Base-by-base conservation (phyloP, 495 filamentous ascomycete genomes). In the Aspergillus affinis region DNA sequence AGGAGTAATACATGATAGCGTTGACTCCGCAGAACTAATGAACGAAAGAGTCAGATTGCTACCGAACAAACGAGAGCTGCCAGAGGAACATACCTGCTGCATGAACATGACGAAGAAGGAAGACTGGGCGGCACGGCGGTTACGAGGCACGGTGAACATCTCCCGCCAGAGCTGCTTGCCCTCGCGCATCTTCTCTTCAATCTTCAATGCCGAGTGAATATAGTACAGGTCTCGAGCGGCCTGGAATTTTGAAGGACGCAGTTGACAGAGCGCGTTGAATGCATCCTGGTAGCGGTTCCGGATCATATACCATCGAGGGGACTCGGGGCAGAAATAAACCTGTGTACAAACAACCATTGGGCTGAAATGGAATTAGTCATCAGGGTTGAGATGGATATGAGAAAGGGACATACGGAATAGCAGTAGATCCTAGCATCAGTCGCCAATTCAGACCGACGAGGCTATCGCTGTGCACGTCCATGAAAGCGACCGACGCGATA, bases 191-290 rank as follows among this genome's bases (percentile, higher is more conserved):
- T 82, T 75, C 76, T 89, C 82, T 30, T 93, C 90, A 6, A 84
- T 81, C 65, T 92, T 81, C 7, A 93, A 78, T 17, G 90, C 80
- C 2, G 82, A 83, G 54, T 92, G 78, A 80, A 90, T 92, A 70
- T 93, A 93, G 69, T 90, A 94, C 12, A 93, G 67, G 64, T 96
- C 91, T 20, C 91, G 78, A 3, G 90, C 90, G 6, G 91, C 92
- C 65, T 93, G 90, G 12, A 93, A 73, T 60, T 88, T 88, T 44
- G 83, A 81, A 55, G 79, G 84, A 0, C 91, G 86, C 47, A 93
- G 72, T n/a, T 76, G 77, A 60, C 78, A 82, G 65, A 93, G 85
- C 3, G 86, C 78, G 44, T 82, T 69, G 64, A 86, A 95, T 2
- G 90, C 91, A 21, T 85, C 83, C 4, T 69, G 59, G 64, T 89